A percentile compares a stretch with the other conserved stretches of the same genome.
phyloP scores from a whole-genome alignment of 73 alveolate genomes.

The Breviolum minutum region DNA sequence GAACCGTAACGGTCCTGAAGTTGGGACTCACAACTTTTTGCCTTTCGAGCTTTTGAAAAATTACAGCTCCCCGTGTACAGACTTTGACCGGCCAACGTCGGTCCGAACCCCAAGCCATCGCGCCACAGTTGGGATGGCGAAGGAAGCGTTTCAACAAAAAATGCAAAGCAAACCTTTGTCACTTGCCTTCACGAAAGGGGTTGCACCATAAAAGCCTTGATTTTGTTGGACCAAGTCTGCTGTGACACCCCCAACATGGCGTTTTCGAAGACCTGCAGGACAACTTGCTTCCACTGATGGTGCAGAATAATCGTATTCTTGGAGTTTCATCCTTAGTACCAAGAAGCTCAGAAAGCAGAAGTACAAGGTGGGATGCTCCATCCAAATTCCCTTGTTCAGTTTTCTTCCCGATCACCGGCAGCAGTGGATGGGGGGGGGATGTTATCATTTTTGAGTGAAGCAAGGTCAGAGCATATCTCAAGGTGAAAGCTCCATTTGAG shows the following conservation, averaged over 20 bases:
- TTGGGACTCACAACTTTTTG: too few relatives aligned
- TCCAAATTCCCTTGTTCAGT: background rate
- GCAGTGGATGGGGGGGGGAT: background rate
- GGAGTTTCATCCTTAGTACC: background rate
- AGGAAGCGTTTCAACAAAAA: too few relatives aligned
- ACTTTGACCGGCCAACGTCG: too few relatives aligned
- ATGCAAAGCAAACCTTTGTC: too few relatives aligned
- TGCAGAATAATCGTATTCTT: constrained; percentile 57
- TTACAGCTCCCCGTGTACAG: too few relatives aligned
- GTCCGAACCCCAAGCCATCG: too few relatives aligned
- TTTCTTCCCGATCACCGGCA: background rate
- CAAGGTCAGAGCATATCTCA: constrained; percentile 39
- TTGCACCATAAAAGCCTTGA: background rate
- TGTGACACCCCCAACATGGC: too few relatives aligned
- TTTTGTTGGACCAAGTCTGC: too few relatives aligned
- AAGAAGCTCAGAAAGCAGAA: background rate
- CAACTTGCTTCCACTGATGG: constrained; percentile 79
- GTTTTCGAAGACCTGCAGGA: background rate
- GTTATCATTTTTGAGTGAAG: background rate
- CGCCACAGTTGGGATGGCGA: background rate
- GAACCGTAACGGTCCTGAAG: too few relatives aligned
- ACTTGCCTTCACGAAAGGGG: too few relatives aligned
- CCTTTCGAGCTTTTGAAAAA: too few relatives aligned
- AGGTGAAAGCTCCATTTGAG: constrained; percentile 46
- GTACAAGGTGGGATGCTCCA: background rate